Base-by-base conservation (phyloP, 1,284 basidiomycete species). In the Acaromyces ingoldii region DNA sequence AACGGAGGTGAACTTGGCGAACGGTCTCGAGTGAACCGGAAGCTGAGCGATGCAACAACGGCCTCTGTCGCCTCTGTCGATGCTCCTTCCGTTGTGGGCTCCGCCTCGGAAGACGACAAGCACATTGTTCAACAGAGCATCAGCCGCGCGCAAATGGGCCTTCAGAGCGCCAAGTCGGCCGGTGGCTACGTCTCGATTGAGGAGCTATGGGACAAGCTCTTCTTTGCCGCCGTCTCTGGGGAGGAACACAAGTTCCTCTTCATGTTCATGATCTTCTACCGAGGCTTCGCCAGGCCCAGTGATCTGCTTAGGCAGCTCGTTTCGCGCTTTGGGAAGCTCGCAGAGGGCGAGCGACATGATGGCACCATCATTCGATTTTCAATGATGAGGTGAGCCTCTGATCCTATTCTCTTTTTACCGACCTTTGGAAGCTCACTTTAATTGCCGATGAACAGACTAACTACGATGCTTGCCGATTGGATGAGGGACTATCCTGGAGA, bases 191-290 rank as follows among this genome's bases (percentile, higher is more conserved):
- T 70, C 19, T 59, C 58, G n/a, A 55, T 70, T 19, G 66, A 68
- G 13, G 66, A 70, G 52, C 55, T 70, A 24, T 71, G 67, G 63
- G 63, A 71, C 39, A 63, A 64, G 53, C 56, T 71, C 37, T 71
- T 71, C 59, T 63, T 63, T 28, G 65, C 67, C 28, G 67, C 65
- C 24, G 62, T 71, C n/a, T 65, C 67, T 2, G 57, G 65, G 21
- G 64, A 62, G 15, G 61, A 62, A 49, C 59, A 62, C 13, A 52
- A 58, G 17, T 71, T 71, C 48, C 57, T 65, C 28, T 51, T 55
- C 36, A 69, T 63, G 55, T 70, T 69, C 41, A 65, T 69, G 69
- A 59, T 67, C 37, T 71, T 71, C 51, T 71, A 56, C 52, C 60
- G 69, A 17, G 69, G 64, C 5, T 71, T 71, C 42, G 65, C 65